Conservation (phyloP, 169 alveolate species). For the Cyclospora cayetanensis region DNA sequence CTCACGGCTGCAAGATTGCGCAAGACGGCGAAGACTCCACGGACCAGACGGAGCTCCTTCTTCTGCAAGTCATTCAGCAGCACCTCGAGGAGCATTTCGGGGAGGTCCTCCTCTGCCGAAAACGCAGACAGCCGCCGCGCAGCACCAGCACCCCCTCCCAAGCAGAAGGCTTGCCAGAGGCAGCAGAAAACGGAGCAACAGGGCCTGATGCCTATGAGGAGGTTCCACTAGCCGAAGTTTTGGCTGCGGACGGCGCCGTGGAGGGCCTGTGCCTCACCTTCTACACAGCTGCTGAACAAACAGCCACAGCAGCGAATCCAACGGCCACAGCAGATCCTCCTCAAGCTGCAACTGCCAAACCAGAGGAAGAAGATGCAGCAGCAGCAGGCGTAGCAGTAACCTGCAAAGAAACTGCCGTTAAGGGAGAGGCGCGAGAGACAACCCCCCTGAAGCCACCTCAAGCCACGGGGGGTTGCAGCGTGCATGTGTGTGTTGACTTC, state of each 20-base stretch:
- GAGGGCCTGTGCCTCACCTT: no score
- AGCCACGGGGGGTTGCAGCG: background rate
- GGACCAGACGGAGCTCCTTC: background rate
- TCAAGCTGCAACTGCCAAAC: background rate
- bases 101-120: background rate
- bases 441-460: background rate
- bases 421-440: background rate
- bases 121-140: background rate
- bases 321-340: background rate
- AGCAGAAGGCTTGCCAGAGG: no score
- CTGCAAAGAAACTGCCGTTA: background rate
- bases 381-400: background rate
- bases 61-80: background rate
- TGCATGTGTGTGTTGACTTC: background rate
- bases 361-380: background rate
- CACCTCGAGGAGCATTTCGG: background rate
- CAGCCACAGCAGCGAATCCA: background rate
- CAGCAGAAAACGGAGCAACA: background rate
- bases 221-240: background rate
- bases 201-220: background rate
- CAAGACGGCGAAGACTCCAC: no score
- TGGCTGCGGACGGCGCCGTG: background rate
- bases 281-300: background rate
- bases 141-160: no score
- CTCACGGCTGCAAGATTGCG: no score